phyloP scores from a whole-genome alignment of 73 alveolate species.

The Durusdinium trenchii region DNA sequence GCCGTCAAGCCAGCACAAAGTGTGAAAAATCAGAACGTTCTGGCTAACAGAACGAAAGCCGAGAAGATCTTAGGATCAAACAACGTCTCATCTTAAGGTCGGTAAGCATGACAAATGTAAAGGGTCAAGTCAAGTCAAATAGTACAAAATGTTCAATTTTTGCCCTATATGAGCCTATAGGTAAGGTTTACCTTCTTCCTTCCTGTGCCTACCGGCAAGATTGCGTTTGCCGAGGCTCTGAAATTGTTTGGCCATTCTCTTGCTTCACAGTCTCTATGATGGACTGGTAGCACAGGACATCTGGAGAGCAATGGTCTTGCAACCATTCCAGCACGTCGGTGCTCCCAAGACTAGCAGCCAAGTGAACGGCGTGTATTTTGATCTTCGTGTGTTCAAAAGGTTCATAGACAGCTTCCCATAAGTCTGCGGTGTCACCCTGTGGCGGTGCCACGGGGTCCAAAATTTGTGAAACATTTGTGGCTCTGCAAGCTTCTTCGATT shows the following conservation, averaged over 20 bases:
- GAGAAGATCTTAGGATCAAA: too few relatives aligned
- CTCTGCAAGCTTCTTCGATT: slow-evolving; percentile 58
- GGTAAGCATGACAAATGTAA: too few relatives aligned
- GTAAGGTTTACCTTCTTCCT: too few relatives aligned
- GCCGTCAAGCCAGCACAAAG: too few relatives aligned
- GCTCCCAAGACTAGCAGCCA: slow-evolving; percentile 93
- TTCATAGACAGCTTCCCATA: slow-evolving; percentile 59
- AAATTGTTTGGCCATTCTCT: background rate
- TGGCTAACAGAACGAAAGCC: too few relatives aligned
- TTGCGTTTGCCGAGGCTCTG: slow-evolving; percentile 57
- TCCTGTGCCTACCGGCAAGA: too few relatives aligned
- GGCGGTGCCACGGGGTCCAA: slow-evolving; percentile 35
- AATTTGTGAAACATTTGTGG: background rate
- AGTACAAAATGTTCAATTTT: too few relatives aligned
- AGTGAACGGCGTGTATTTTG: slow-evolving; percentile 80
- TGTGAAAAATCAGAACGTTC: too few relatives aligned
- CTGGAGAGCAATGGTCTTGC: slow-evolving; percentile 71
- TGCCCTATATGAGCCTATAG: too few relatives aligned
- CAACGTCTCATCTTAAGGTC: too few relatives aligned
- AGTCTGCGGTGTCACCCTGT: slow-evolving; percentile 49
- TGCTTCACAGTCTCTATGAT: slow-evolving; percentile 24
- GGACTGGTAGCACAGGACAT: slow-evolving; percentile 76
- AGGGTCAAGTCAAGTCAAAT: too few relatives aligned
- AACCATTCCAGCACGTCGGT: slow-evolving; percentile 53
- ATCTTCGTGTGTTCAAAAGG: slow-evolving; percentile 7